Base-by-base conservation (phyloP, 176 grass and related monocot species). In the Oryza rufipogon region DNA sequence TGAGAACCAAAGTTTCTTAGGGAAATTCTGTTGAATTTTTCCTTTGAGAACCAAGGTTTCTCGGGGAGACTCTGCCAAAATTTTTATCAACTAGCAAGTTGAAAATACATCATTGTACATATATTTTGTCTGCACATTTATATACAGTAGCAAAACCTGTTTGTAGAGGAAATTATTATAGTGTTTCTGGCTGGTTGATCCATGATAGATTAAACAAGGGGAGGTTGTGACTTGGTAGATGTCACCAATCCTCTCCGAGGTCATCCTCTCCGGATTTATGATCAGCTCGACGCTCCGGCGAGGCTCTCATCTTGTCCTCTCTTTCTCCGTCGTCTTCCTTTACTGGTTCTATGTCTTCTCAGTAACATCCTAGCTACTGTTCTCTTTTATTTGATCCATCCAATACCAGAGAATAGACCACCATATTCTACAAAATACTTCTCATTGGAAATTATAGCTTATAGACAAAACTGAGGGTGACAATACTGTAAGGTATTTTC, bases 261-360 rank as follows among this genome's bases (percentile, higher is more conserved):
- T 82, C 48, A 56, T 71, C 58, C 74, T 83, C 67, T 89, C 73
- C 7, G n/a, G 83, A 86, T 93, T 93, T 92, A 90, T 91, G 85
- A 80, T 93, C 76, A 86, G 70, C 71, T 87, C 79, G 17, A 75
- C 88, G 52, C 87, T 93, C 71, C 89, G 91, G 74, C 94, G 85
- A 66, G 81, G 91, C 81, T 76, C 79, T 34, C 94, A 97, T 85
- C 91, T 93, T 71, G 94, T 97, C n/a, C 94, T 93, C 10, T 97
- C 94, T 80, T 97, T 97, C 87, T 97, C 94, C 16, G 89, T 93
- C 14, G 91, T 97, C 32, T 97, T 97, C 89, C 94, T 97, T 60
- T 91, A 97, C 85, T 97, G 94, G 91, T 97, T 97, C 85, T 97
- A 93, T 73, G 94, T 97, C 4, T 97, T 97, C 87, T 97, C 94